These are phyloP conservation scores for Paecilomyces fulvus DNA, from an alignment of 2,329 filamentous ascomycete species.

Conservation along the genomic window DNA sequence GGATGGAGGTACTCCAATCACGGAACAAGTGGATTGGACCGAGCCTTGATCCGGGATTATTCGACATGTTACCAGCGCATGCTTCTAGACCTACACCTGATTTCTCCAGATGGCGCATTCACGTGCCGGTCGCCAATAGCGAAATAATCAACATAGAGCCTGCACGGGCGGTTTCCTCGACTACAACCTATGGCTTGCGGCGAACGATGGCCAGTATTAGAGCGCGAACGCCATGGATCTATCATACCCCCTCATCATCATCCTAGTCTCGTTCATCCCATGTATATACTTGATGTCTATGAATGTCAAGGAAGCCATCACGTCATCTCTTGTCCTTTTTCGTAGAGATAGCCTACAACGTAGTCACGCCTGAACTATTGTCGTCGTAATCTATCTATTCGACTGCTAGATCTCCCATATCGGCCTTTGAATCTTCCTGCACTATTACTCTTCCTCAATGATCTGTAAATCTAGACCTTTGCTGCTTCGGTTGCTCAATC, in stretches of 20 bases:
- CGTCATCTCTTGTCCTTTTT: neutral
- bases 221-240: neutral
- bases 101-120: neutral
- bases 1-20: conserved; percentile 59
- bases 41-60: conserved; percentile 48
- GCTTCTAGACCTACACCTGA: neutral
- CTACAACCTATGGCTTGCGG: neutral
- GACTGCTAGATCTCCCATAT: no score
- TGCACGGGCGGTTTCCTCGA: neutral
- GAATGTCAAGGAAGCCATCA: neutral
- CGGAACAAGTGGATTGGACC: conserved; percentile 95
- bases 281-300: neutral
- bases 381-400: no score
- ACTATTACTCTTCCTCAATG: no score
- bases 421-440: no score
- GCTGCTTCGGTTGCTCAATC: no score
- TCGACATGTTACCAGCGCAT: neutral
- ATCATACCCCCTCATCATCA: neutral
- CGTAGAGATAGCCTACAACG: neutral
- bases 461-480: no score
- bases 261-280: neutral
- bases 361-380: no score
- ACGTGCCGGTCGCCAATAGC: neutral
- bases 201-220: neutral
- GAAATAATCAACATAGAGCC: neutral